A percentile compares a stretch with the other conserved stretches of the same genome.
Evolutionary conservation across 2,329 filamentous ascomycete genomes (phyloP).

Genomic region (Piedraia hortae): DNA sequence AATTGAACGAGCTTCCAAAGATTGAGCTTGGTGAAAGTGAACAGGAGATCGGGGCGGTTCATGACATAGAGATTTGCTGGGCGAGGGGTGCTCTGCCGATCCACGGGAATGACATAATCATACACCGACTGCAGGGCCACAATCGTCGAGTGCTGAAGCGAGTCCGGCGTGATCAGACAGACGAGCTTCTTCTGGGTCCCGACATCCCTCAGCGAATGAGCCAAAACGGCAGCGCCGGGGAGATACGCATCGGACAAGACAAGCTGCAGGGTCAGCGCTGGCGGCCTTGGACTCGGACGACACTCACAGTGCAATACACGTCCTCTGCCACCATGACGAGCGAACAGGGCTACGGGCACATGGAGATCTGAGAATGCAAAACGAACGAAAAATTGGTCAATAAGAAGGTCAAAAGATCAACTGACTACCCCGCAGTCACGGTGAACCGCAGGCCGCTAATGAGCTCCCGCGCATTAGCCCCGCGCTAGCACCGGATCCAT

Average conservation of each 20-base stretch:
- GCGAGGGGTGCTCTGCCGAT: constrained; percentile 46
- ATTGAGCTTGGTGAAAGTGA: constrained; percentile 87
- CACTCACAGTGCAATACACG: constrained; percentile 36
- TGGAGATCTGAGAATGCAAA: no score
- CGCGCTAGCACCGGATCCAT: no score
- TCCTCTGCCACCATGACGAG: constrained; percentile 24
- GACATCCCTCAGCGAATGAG: constrained; percentile 78
- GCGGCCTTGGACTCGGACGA: neutral
- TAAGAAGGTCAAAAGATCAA: no score
- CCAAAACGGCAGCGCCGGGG: constrained; percentile 83
- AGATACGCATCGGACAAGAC: constrained; percentile 79
- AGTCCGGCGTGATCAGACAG: constrained; percentile 57
- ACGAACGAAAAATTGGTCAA: no score
- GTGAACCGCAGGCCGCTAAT: no score
- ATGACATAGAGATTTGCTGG: constrained; percentile 73
- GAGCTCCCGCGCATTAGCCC: no score
- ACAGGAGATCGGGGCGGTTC: constrained; percentile 69
- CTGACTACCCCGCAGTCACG: no score
- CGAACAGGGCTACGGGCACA: no score
- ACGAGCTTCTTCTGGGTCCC: constrained; percentile 67
- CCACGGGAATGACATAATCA: constrained; percentile 67
- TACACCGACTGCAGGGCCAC: constrained; percentile 63
- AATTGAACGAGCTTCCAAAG: constrained; percentile 83
- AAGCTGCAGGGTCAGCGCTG: constrained; percentile 29
- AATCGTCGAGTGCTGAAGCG: constrained; percentile 46